Conservation (phyloP, 2,329 filamentous ascomycete genomes). For the Penicillium psychrosexuale region DNA sequence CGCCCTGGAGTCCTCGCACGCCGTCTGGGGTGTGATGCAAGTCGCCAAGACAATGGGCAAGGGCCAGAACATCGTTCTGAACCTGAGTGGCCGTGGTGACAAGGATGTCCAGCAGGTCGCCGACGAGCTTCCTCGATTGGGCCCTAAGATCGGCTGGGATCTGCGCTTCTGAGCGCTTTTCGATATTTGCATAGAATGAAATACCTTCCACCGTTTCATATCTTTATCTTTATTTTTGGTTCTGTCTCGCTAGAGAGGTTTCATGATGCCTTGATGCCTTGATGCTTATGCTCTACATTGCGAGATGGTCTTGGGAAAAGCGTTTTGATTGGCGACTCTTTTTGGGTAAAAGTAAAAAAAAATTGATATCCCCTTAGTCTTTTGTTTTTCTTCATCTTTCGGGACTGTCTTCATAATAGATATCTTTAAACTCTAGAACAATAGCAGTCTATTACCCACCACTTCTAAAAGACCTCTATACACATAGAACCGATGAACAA, state of each 20-base stretch:
- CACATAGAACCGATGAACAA: neutral
- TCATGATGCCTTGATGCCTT: neutral
- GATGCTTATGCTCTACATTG: conserved; percentile 1
- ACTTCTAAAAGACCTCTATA: neutral
- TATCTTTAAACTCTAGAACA: neutral
- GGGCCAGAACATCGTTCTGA: conserved; percentile 88
- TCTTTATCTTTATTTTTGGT: neutral
- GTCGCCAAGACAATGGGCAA: conserved; percentile 89
- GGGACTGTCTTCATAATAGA: neutral
- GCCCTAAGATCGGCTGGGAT: conserved; percentile 79
- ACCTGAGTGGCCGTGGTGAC: conserved; percentile 87
- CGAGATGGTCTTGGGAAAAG: conserved; percentile 9
- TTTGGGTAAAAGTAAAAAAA: neutral
- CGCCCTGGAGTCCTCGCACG: conserved; percentile 89
- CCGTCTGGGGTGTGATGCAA: conserved; percentile 83
- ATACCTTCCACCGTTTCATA: neutral
- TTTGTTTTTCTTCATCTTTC: neutral
- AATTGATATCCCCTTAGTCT: conserved; percentile 1
- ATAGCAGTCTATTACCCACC: neutral
- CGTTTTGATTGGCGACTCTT: neutral
- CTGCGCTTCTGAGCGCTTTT: conserved; percentile 49
- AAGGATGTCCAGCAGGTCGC: conserved; percentile 99
- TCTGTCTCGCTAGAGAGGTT: neutral
- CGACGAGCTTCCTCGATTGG: conserved; percentile 83
- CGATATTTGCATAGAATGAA: neutral